Base-by-base conservation (phyloP, 208 protist genomes). In the Trypanosoma lewisi region DNA sequence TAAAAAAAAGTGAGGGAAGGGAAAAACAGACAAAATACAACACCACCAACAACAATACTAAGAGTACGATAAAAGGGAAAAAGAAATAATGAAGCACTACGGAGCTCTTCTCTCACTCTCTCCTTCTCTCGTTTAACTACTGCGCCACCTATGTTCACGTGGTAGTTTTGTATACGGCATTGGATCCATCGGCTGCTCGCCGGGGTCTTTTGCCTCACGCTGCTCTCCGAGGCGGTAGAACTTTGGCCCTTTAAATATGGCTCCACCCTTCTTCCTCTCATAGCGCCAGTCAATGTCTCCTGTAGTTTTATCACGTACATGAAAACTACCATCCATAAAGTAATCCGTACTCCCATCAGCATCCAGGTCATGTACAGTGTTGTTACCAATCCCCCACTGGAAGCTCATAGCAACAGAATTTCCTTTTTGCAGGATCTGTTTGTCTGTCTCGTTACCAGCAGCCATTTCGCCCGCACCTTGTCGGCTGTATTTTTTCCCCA, bases 271-370 rank as follows among this genome's bases (percentile, higher is more conserved):
- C 67, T 89, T 89, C 55, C 77, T 78, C 67, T 95, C 88, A 49
- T 92, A 92, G 27, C 85, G 81, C 82, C 85, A 95, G 63, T 95
- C 88, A 63, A 95, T 86, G 61, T 95, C 88, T 11, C 88, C 80
- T 12, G 88, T 92, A 25, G 69, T 56, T 39, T 86, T 83, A 53
- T 95, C 78, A 50, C 76, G 77, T 59, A 92, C 85, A 67, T 95
- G 88, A 73, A 77, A 89, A 19, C 53, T 25, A n/a, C 65, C 68
- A 41, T 83, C 62, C 21, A 76, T 67, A 39, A 90, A 80, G 77
- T 92, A 95, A 66, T 91, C 83, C 23, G 56, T 82, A 62, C 71
- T 78, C 34, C 88, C 88, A 55, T 95, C 88, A 2, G 68, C 78
- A 55, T 92, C 85, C 8, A 92, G 30, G 75, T 92, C 80, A 58